These are phyloP conservation scores for Claviceps africana DNA, from an alignment of 2,329 filamentous ascomycete species.

Conservation along the genomic window DNA sequence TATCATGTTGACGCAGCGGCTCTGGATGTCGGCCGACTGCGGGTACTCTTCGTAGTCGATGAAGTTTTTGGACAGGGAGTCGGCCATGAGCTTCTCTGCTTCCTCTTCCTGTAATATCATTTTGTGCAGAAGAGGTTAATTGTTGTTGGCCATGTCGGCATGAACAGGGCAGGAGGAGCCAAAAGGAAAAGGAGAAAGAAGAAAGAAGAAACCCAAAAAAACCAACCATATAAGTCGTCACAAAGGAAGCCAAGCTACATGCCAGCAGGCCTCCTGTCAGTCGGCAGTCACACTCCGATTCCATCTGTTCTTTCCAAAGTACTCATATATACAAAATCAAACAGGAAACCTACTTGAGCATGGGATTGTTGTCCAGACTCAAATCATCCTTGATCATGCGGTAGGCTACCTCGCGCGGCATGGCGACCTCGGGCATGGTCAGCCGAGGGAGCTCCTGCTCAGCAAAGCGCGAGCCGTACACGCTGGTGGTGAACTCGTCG, in stretches of 20 bases:
- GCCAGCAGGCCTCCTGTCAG: slow-evolving; percentile 37
- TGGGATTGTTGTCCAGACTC: slow-evolving; percentile 80
- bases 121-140: slow-evolving; percentile 23
- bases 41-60: slow-evolving; percentile 82
- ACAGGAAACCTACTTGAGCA: slow-evolving; percentile 49
- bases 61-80: slow-evolving; percentile 90
- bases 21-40: slow-evolving; percentile 72
- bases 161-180: background rate
- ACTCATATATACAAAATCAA: background rate
- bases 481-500: slow-evolving; percentile 57
- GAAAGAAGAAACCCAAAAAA: slow-evolving; percentile 34
- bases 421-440: slow-evolving; percentile 80
- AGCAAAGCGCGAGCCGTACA: slow-evolving; percentile 81
- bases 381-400: slow-evolving; percentile 94
- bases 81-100: slow-evolving; percentile 46
- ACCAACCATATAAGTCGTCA: slow-evolving; percentile 83
- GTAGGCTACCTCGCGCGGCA: slow-evolving; percentile 89
- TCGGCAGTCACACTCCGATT: too few species aligned
- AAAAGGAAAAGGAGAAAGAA: background rate
- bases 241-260: slow-evolving; percentile 75
- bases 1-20: slow-evolving; percentile 85
- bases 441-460: slow-evolving; percentile 63
- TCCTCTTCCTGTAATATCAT: slow-evolving; percentile 62
- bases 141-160: slow-evolving; percentile 19
- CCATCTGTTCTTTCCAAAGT: background rate